Evolutionary conservation across 2,329 filamentous ascomycete genomes (phyloP), one percentile per base, ranked within the genome.

Genomic region (Hymenoscyphus infarciens): DNA sequence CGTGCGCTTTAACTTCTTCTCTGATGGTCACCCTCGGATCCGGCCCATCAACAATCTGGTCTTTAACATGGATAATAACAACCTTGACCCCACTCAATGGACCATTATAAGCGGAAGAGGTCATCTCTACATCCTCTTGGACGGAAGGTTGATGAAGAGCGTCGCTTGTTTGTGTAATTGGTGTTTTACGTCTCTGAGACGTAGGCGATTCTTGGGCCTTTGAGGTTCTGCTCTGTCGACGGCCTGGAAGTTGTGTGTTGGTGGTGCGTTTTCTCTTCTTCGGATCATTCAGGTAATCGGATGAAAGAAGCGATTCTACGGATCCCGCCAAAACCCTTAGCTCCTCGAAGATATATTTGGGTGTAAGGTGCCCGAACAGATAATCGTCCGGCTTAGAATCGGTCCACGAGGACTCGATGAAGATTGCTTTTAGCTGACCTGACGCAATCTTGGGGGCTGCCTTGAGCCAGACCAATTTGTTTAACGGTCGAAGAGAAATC

Each of bases 371-470:
- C 0, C 95, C 95, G 68, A 92, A 99, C 0, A 99, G 81, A 0
- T 87, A 84, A 57, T 89, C 87, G 64, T 95, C 87, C 25, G 85
- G 82, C 70, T 92, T 89, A 7, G 85, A 84, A 74, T 97, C 89
- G 65, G 92, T 90, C 75, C 94, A 99, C 65, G 91, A 96, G 75
- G 94, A 98, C 79, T 99, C 95, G 69, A 99, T 96, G 73, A 98
- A 94, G 13, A 99, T 89, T 11, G 89, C 94, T 0, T 82, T 83
- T 0, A 99, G 81, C 3, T 83, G 81, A 1, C 91, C 91, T 0
- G 81, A 78, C 0, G 82, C 89, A 29, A 99, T 87, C 73, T 96
- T 97, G 8, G 89, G 89, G 0, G 93, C 94, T 0, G 94, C 94
- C 71, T 95, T 90, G 67, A 86, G 83, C 95, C 95, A 99, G 15